These are phyloP conservation scores for Sutorius australiensis DNA, from an alignment of 768 basidiomycete genomes.

Conservation along the genomic window DNA sequence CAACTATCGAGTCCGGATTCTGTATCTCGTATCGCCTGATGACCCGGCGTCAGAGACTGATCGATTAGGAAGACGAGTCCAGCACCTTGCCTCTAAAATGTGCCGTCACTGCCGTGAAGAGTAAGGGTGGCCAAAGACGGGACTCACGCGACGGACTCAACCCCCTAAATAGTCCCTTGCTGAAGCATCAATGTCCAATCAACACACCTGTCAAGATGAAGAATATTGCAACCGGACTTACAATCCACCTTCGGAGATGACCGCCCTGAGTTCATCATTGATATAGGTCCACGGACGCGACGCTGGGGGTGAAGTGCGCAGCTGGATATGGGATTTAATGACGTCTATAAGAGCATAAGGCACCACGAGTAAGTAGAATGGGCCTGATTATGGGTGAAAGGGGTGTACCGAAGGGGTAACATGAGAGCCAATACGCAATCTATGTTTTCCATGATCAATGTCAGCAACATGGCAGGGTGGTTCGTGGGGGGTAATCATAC, in stretches of 20 bases:
- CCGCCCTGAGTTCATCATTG: slow-evolving; percentile 55
- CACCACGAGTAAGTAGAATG: background rate
- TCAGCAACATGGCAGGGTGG: background rate
- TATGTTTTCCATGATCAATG: background rate
- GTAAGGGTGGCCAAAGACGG: background rate
- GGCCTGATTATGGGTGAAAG: background rate
- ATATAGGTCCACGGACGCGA: slow-evolving; percentile 79
- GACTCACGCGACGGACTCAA: slow-evolving; percentile 72
- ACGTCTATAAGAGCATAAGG: slow-evolving; percentile 51
- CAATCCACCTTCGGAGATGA: slow-evolving; percentile 72
- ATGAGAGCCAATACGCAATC: slow-evolving; percentile 75
- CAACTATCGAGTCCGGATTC: background rate
- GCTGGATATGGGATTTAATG: slow-evolving; percentile 86
- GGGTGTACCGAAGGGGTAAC: slow-evolving; percentile 74
- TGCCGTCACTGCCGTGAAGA: background rate
- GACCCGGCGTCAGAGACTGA: background rate
- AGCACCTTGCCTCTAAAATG: background rate
- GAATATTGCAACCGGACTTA: slow-evolving; percentile 36
- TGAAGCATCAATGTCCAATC: background rate
- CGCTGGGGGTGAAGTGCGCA: slow-evolving; percentile 67
- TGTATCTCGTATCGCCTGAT: background rate
- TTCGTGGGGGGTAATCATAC: slow-evolving; percentile 22
- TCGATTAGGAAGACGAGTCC: background rate
- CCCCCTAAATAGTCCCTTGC: slow-evolving; percentile 67
- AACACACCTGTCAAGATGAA: background rate